phyloP scores from a whole-genome alignment of 2,329 filamentous ascomycete genomes.

The Paramyrothecium sp. region DNA sequence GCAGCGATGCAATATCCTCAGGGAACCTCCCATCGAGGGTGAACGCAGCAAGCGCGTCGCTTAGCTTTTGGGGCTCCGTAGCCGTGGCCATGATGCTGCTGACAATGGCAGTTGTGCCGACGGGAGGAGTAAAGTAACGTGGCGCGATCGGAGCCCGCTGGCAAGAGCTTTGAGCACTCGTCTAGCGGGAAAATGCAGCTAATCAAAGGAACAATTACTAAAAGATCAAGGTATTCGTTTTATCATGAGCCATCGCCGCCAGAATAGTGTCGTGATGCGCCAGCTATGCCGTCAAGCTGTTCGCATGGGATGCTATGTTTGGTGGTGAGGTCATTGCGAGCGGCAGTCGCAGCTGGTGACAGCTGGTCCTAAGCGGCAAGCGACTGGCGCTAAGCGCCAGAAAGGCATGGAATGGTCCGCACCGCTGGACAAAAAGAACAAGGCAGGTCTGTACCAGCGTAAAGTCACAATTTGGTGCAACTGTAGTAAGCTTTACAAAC shows the following conservation, averaged over 20 bases:
- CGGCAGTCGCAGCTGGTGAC: neutral
- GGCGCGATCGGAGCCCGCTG: neutral
- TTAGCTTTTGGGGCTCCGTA: constrained; percentile 28
- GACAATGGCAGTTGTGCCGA: constrained; percentile 1
- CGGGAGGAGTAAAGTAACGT: neutral
- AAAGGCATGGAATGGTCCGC: neutral
- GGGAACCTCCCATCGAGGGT: constrained; percentile 39
- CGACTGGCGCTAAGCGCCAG: neutral
- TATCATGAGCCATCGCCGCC: neutral
- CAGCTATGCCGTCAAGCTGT: constrained; percentile 1
- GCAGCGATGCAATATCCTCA: constrained; percentile 33
- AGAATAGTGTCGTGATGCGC: neutral
- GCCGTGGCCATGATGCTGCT: constrained; percentile 25
- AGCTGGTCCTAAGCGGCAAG: neutral
- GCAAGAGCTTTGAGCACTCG: no score
- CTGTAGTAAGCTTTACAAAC: no score
- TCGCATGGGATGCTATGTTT: neutral
- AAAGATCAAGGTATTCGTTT: neutral
- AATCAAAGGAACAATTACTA: neutral
- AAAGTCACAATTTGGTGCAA: no score
- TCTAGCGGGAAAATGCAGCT: no score
- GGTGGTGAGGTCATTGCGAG: neutral
- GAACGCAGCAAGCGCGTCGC: constrained; percentile 39
- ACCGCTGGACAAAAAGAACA: no score
- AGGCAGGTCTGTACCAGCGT: no score